Base-by-base conservation (phyloP, 2,329 filamentous ascomycete species). In the Metarhizium brunneum region DNA sequence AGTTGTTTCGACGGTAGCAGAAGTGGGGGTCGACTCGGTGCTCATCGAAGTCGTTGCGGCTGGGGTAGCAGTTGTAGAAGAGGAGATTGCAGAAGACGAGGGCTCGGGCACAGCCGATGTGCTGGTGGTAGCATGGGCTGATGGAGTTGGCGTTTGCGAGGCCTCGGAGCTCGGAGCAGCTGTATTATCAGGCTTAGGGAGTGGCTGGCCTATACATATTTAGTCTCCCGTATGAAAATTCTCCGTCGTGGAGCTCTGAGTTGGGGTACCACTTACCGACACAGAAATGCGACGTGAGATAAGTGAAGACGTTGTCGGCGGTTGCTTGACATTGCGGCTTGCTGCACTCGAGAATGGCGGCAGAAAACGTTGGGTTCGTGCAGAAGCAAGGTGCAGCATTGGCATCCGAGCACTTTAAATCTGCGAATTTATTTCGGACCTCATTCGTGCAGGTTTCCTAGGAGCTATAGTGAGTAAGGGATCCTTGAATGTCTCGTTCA, bases 281-380 rank as follows among this genome's bases (percentile, higher is more conserved):
- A 45, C 66, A 67, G 52, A 64, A 63, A 30, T 60, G 57, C 18
- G 50, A 52, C 13, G 55, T 53, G 10, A 69, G 54, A 29, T 54
- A 58, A 11, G 53, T 55, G 13, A 54, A 53, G 36, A 67, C 59
- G 38, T 63, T 62, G 29, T 58, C 59, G 13, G 58, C 52, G 11
- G 58, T 60, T 47, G 62, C 65, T 45, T 58, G 62, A 57, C 66
- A 69, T 10, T 48, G 45, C 45, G 53, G 49, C 13, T 64, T 62
- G 48, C 61, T 68, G 56, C 75, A 78, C 51, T 76, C 73, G 25
- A 65, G 62, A 50, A 77, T 66, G n/a, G 71, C 72, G 54, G 62
- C 62, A 32, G 62, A 50, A 54, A 73, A 73, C 20, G 62, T 62
- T 1, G 64, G 54, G 11, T 69, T 69, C 32, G 58, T 61, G 59